phyloP scores from a whole-genome alignment of 345 rosid genomes.

The Corchorus olitorius region DNA sequence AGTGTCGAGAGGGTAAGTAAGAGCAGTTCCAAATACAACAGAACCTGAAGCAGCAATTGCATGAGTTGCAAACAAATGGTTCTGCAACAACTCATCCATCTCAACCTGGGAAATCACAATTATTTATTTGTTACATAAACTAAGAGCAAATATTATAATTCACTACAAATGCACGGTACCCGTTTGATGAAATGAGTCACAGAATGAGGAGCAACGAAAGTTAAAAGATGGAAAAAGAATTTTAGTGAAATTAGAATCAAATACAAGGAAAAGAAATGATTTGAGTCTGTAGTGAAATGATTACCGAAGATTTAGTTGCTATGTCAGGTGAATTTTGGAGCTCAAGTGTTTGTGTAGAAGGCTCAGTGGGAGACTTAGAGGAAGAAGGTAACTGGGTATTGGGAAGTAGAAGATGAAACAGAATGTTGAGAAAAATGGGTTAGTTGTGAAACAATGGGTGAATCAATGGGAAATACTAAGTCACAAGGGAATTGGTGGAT shows the following conservation, averaged over 20 bases:
- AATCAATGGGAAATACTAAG: constrained; percentile 39
- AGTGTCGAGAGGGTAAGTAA: constrained; percentile 85
- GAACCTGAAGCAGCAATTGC: constrained; percentile 77
- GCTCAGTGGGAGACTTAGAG: no score
- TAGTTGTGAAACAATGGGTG: constrained; percentile 44
- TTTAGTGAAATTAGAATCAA: no score
- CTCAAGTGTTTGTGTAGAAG: no score
- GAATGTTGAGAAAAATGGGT: constrained; percentile 27
- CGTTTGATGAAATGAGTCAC: constrained; percentile 9
- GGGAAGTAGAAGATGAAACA: neutral
- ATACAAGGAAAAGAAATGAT: no score
- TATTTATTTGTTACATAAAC: neutral
- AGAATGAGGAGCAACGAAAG: neutral
- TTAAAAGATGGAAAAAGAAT: neutral
- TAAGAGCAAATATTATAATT: neutral
- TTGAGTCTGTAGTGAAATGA: no score
- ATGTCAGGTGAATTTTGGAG: no score
- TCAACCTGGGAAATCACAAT: constrained; percentile 7
- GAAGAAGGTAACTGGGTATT: no score
- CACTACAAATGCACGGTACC: neutral
- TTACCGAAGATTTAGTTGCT: no score
- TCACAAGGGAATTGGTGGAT: constrained; percentile 38
- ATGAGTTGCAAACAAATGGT: constrained; percentile 74
- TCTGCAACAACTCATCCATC: constrained; percentile 54
- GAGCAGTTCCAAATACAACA: constrained; percentile 63